Conservation (phyloP, 202 grass and related monocot genomes). For the Eragrostis tef region DNA sequence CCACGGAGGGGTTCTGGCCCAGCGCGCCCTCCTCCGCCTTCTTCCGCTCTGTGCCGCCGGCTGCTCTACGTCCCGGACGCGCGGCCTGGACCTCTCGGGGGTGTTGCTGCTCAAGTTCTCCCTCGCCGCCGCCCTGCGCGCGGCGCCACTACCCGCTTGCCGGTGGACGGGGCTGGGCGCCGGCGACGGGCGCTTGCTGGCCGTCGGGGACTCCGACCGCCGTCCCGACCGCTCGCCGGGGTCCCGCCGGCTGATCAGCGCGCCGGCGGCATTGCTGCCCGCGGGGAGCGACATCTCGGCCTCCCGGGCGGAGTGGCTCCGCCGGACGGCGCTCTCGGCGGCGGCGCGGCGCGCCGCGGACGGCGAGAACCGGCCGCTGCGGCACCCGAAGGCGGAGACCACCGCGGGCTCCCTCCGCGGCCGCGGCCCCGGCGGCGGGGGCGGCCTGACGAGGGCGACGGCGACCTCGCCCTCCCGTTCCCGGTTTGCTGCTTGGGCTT, state of each 20-base stretch:
- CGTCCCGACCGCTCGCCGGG: slow-evolving; percentile 46
- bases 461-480: slow-evolving; percentile 39
- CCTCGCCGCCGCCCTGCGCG: not conserved
- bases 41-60: not conserved
- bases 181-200: slow-evolving; percentile 29
- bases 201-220: slow-evolving; percentile 44
- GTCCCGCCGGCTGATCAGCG: slow-evolving; percentile 23
- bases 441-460: slow-evolving; percentile 27
- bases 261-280: slow-evolving; percentile 31
- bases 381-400: slow-evolving; percentile 53
- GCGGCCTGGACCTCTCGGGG: not conserved
- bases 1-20: slow-evolving; percentile 52
- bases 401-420: slow-evolving; percentile 45
- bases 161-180: slow-evolving; percentile 32
- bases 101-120: not conserved
- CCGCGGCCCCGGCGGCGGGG: not conserved
- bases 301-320: slow-evolving; percentile 50
- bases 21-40: not conserved
- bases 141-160: not conserved
- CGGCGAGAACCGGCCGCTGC: slow-evolving; percentile 57
- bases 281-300: slow-evolving; percentile 47
- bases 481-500: not conserved
- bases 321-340: slow-evolving; percentile 47
- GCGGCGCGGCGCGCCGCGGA: slow-evolving; percentile 48
- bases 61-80: not conserved